These are phyloP conservation scores for Tylopilus rubrobrunneus DNA, from an alignment of 768 basidiomycete genomes.

Conservation along the genomic window DNA sequence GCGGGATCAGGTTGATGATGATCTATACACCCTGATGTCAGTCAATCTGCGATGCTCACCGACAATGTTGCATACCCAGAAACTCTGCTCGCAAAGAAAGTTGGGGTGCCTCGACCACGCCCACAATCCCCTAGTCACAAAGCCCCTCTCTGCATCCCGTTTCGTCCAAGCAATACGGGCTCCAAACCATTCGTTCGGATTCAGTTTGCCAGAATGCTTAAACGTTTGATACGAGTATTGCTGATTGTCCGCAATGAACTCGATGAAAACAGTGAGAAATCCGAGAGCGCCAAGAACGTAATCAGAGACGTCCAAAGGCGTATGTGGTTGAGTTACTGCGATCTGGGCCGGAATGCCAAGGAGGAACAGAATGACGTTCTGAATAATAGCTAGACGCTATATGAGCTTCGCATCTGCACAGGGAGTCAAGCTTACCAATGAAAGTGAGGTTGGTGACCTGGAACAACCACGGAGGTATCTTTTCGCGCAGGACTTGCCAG, in stretches of 20 bases:
- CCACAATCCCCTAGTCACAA: conserved; percentile 83
- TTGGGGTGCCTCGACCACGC: conserved; percentile 89
- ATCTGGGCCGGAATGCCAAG: conserved; percentile 61
- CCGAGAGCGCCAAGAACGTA: conserved; percentile 55
- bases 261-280: conserved; percentile 55
- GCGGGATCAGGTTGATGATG: conserved; percentile 64
- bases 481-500: conserved; percentile 72
- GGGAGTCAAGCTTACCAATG: conserved; percentile 45
- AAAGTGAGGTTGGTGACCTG: conserved; percentile 61
- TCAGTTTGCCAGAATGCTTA: conserved; percentile 49
- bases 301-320: conserved; percentile 55
- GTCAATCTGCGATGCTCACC: neutral
- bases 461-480: conserved; percentile 53
- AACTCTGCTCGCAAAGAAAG: conserved; percentile 83
- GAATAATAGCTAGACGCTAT: conserved; percentile 49
- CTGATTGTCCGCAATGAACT: conserved; percentile 89
- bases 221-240: conserved; percentile 82
- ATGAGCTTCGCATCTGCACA: neutral
- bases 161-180: conserved; percentile 64
- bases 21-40: conserved; percentile 38
- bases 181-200: conserved; percentile 54
- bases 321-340: conserved; percentile 52
- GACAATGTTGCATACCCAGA: conserved; percentile 57
- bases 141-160: conserved; percentile 73
- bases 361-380: conserved; percentile 77